These are phyloP conservation scores for Macadamia integrifolia DNA, from an alignment of 164 flowering plant species.

Conservation along the genomic window DNA sequence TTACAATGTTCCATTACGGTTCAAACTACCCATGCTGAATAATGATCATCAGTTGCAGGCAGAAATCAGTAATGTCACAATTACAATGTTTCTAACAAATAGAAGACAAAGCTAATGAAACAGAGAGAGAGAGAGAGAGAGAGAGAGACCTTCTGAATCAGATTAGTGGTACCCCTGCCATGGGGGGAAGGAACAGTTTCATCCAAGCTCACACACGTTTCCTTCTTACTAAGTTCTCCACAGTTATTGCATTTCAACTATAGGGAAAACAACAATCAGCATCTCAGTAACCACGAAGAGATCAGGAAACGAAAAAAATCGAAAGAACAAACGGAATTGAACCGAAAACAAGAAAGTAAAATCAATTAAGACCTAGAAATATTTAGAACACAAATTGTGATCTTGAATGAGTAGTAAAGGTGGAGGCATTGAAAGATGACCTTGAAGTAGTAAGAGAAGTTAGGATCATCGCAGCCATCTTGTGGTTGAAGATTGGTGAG, in stretches of 20 bases:
- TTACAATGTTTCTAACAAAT: no score
- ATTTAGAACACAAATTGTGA: no score
- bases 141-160: conserved; percentile 58
- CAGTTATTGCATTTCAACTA: conserved; percentile 79
- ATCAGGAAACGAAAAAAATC: neutral
- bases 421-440: conserved; percentile 23
- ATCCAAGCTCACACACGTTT: conserved; percentile 51
- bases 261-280: conserved; percentile 1
- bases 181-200: conserved; percentile 54
- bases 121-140: neutral
- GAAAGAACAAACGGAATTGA: neutral
- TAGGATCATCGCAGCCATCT: conserved; percentile 76
- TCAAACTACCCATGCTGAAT: neutral
- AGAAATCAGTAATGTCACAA: no score
- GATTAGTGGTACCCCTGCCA: conserved; percentile 51
- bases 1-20: neutral
- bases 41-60: neutral
- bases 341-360: neutral
- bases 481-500: conserved; percentile 72
- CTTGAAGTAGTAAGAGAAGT: conserved; percentile 70
- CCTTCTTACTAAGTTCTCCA: conserved; percentile 73
- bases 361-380: neutral
- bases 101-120: no score
- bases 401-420: neutral
- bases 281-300: no score